Percentiles rank a stretch among this genome's conserved stretches.
phyloP scores from a whole-genome alignment of 495 filamentous ascomycete genomes.

The Neurospora hispaniola region DNA sequence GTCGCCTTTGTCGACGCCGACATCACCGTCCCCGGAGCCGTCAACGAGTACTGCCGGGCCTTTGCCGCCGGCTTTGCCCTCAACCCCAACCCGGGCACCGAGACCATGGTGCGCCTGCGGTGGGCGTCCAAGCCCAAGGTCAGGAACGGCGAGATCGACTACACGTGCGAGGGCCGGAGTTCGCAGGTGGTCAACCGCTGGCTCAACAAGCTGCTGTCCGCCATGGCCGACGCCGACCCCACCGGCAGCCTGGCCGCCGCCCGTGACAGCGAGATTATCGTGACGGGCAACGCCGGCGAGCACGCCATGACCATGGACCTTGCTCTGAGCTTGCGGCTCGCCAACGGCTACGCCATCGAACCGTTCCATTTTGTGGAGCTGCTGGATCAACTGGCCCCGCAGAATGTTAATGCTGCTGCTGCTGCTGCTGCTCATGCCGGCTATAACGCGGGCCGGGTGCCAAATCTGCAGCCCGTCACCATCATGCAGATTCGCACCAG shows the following conservation, averaged over 20 bases:
- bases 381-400: slow-evolving; percentile 1
- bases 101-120: slow-evolving; percentile 20
- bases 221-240: background rate
- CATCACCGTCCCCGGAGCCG: slow-evolving; percentile 11
- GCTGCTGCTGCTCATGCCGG: background rate
- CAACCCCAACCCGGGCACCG: background rate
- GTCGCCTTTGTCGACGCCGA: slow-evolving; percentile 26
- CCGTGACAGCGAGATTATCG: slow-evolving; percentile 3
- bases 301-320: slow-evolving; percentile 24
- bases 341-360: slow-evolving; percentile 25
- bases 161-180: slow-evolving; percentile 14
- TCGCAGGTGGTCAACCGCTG: slow-evolving; percentile 22
- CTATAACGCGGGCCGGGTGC: background rate
- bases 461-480: slow-evolving; percentile 1
- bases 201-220: slow-evolving; percentile 15
- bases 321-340: slow-evolving; percentile 14
- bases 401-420: too few species aligned
- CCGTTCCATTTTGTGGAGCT: slow-evolving; percentile 22
- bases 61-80: slow-evolving; percentile 22
- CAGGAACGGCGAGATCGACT: slow-evolving; percentile 5
- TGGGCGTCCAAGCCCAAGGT: slow-evolving; percentile 24
- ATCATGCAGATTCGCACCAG: slow-evolving; percentile 18
- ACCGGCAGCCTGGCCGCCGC: background rate
- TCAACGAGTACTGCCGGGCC: slow-evolving; percentile 19
- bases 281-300: slow-evolving; percentile 24